phyloP scores from a whole-genome alignment of 2,329 filamentous ascomycete species.

The Alternaria gaisen region DNA sequence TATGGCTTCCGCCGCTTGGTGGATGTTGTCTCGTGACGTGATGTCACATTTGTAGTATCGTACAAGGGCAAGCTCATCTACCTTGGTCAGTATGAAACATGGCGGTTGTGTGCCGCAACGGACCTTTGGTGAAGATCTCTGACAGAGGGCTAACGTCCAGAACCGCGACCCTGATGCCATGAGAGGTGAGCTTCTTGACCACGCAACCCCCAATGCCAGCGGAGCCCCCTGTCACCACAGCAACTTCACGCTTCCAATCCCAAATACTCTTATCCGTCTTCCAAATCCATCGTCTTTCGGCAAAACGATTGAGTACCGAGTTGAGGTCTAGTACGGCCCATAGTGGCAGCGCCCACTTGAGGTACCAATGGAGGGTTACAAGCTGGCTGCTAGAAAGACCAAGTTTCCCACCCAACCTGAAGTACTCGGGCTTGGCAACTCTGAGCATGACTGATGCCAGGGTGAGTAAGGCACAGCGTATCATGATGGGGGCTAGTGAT shows the following conservation, averaged over 20 bases:
- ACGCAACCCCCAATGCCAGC: conserved; percentile 47
- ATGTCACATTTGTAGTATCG: conserved; percentile 47
- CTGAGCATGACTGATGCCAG: conserved; percentile 30
- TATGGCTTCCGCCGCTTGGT: conserved; percentile 40
- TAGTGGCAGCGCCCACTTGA: conserved; percentile 40
- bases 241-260: conserved; percentile 45
- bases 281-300: conserved; percentile 53
- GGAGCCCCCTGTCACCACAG: conserved; percentile 50
- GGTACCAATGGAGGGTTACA: conserved; percentile 28
- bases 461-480: conserved; percentile 30
- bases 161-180: conserved; percentile 48
- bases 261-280: conserved; percentile 38
- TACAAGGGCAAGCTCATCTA: conserved; percentile 34
- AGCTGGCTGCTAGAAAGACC: conserved; percentile 37
- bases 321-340: conserved; percentile 39
- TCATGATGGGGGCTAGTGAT: conserved; percentile 23
- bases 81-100: conserved; percentile 19
- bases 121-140: conserved; percentile 38
- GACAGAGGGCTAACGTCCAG: conserved; percentile 46
- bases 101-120: conserved; percentile 6
- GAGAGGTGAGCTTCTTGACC: conserved; percentile 41
- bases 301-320: conserved; percentile 40
- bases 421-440: conserved; percentile 28
- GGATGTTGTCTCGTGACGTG: conserved; percentile 41
- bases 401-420: conserved; percentile 27